Evolutionary conservation across 2,329 filamentous ascomycete species (phyloP).

Genomic region (Berkeleyomyces basicola): DNA sequence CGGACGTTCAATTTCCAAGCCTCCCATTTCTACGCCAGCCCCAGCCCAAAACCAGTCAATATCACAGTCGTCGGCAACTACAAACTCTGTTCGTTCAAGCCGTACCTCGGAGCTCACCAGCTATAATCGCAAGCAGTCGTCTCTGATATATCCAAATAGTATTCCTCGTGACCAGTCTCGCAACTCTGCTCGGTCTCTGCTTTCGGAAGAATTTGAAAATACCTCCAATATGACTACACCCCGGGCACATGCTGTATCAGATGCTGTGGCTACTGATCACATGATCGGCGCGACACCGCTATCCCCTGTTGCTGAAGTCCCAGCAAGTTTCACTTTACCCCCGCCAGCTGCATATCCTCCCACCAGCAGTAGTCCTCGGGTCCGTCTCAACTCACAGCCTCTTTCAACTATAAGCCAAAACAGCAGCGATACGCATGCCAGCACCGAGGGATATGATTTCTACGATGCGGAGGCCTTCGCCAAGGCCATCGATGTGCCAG

Average conservation of each 20-base stretch:
- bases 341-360: constrained; percentile 27
- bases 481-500: constrained; percentile 36
- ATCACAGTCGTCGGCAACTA: neutral
- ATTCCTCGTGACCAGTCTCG: neutral
- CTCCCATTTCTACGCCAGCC: constrained; percentile 10
- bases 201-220: constrained; percentile 41
- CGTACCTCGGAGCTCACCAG: neutral
- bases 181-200: constrained; percentile 26
- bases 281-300: constrained; percentile 23
- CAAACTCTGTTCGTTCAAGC: neutral
- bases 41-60: neutral
- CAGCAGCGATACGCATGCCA: constrained; percentile 30
- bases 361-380: constrained; percentile 23
- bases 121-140: neutral
- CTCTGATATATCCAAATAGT: neutral
- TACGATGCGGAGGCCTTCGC: constrained; percentile 41
- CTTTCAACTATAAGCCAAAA: constrained; percentile 35
- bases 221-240: constrained; percentile 47
- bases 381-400: constrained; percentile 33
- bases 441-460: constrained; percentile 48
- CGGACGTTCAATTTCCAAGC: neutral
- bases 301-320: constrained; percentile 32
- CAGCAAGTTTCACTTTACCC: constrained; percentile 32
- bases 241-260: constrained; percentile 34
- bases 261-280: constrained; percentile 18